Percentiles rank a stretch among this genome's conserved stretches.
phyloP scores from a whole-genome alignment of 2,329 filamentous ascomycete species.

The Claviceps monticola region DNA sequence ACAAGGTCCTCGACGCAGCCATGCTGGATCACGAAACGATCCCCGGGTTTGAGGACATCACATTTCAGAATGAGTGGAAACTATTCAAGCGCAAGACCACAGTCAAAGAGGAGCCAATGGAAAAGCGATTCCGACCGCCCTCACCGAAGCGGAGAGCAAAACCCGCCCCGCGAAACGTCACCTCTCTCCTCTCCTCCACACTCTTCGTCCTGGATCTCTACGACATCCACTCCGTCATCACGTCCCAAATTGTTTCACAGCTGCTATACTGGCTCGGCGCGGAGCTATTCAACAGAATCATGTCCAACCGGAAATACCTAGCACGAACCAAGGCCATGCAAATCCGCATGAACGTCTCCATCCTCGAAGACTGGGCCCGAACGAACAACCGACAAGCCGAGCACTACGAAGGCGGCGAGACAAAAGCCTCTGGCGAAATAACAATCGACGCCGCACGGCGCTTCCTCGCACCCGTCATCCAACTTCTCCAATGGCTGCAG shows the following conservation, averaged over 20 bases:
- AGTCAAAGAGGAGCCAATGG: conserved; percentile 75
- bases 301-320: conserved; percentile 89
- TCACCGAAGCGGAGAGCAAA: conserved; percentile 89
- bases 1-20: conserved; percentile 83
- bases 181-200: conserved; percentile 86
- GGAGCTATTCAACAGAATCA: conserved; percentile 94
- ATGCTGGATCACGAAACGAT: conserved; percentile 99
- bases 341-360: conserved; percentile 96
- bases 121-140: conserved; percentile 82
- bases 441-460: conserved; percentile 72
- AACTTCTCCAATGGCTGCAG: conserved; percentile 92
- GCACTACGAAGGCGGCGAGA: conserved; percentile 87
- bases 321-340: conserved; percentile 98
- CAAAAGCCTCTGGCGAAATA: conserved; percentile 69
- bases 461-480: conserved; percentile 81
- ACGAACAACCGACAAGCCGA: conserved; percentile 88
- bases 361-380: conserved; percentile 89
- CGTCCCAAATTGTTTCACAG: conserved; percentile 79
- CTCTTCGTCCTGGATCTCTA: conserved; percentile 97
- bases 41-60: conserved; percentile 89
- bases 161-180: conserved; percentile 86
- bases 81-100: conserved; percentile 86
- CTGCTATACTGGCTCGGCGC: conserved; percentile 92
- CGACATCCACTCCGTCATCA: conserved; percentile 95
- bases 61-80: conserved; percentile 98